phyloP scores from a whole-genome alignment of 176 grass and related monocot genomes.

The Olyra latifolia region DNA sequence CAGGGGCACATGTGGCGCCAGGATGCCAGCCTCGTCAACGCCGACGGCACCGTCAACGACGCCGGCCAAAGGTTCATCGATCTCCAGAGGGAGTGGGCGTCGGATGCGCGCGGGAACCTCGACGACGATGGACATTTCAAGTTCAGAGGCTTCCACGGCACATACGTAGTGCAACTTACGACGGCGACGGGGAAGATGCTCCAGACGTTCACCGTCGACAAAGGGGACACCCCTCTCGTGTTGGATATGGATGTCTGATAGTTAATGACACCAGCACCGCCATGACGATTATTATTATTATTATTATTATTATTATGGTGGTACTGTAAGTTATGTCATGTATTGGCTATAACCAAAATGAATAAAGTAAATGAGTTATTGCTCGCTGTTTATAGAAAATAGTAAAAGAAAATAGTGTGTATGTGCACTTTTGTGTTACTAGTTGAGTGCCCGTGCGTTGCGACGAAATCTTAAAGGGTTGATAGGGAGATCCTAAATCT shows the following conservation, averaged over 20 bases:
- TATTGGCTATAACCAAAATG: no score
- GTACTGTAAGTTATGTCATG: no score
- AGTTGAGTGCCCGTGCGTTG: no score
- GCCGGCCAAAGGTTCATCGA: conserved; percentile 37
- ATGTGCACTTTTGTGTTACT: no score
- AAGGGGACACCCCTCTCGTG: conserved; percentile 36
- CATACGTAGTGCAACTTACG: conserved; percentile 40
- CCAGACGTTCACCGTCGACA: conserved; percentile 50
- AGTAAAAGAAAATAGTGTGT: no score
- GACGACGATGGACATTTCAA: conserved; percentile 43
- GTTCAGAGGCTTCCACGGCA: conserved; percentile 71
- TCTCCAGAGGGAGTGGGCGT: conserved; percentile 57
- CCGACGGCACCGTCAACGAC: conserved; percentile 50
- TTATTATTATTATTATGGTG: no score
- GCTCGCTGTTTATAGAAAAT: no score
- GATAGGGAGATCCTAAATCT: no score
- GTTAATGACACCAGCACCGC: not conserved
- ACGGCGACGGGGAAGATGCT: conserved; percentile 28
- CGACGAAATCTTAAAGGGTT: no score
- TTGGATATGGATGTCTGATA: conserved; percentile 15
- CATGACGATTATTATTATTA: no score
- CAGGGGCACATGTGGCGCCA: conserved; percentile 48
- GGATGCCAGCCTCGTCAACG: conserved; percentile 42
- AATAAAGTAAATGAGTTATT: no score
- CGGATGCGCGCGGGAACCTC: conserved; percentile 29